phyloP scores from a whole-genome alignment of 2,329 filamentous ascomycete genomes.

The Alternaria incomplexa region DNA sequence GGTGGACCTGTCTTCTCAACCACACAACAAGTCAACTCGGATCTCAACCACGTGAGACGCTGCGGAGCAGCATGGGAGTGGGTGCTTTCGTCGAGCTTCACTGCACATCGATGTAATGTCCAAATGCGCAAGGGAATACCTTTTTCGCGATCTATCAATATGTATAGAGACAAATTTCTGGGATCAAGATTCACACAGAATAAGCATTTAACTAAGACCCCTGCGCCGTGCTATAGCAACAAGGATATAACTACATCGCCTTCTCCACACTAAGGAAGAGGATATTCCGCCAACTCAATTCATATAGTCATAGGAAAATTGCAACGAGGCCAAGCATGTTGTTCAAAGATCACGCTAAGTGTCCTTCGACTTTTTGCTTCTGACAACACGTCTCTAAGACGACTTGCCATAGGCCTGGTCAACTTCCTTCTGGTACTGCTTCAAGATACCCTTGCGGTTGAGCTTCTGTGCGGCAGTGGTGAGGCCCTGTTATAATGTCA shows the following conservation, averaged over 20 bases:
- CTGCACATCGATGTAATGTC: not conserved
- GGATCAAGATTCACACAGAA: not conserved
- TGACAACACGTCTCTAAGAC: not conserved
- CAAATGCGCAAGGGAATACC: not conserved
- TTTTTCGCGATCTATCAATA: not conserved
- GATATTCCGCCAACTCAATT: not conserved
- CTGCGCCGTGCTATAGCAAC: not conserved
- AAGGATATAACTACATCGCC: conserved; percentile 9
- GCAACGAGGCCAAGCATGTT: not conserved
- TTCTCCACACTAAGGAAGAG: not conserved
- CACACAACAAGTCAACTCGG: not conserved
- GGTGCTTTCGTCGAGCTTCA: not conserved
- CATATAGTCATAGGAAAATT: not conserved
- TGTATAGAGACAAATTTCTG: not conserved
- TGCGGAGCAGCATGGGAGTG: not conserved
- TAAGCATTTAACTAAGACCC: not conserved
- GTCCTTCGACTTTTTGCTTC: not conserved
- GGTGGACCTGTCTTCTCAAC: not conserved
- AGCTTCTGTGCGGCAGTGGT: conserved; percentile 61
- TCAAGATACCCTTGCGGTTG: conserved; percentile 57
- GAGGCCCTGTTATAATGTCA: conserved; percentile 49
- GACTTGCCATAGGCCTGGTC: conserved; percentile 52
- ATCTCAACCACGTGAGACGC: not conserved
- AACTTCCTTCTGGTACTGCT: conserved; percentile 60
- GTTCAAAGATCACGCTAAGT: not conserved